Conservation (phyloP, 257 asterid genomes). For the Nicotiana benthamiana region DNA sequence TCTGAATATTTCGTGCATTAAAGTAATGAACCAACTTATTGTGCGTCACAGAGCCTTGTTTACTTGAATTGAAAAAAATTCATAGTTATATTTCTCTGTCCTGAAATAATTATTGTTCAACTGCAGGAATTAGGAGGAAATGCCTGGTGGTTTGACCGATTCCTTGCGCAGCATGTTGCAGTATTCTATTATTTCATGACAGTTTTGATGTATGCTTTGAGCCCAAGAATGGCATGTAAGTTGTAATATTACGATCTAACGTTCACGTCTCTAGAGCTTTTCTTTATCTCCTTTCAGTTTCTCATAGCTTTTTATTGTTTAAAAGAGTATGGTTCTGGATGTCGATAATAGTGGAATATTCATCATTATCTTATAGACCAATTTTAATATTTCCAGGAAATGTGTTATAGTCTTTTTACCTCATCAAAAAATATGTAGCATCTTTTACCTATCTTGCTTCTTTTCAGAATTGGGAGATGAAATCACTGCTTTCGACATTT, state of each 20-base stretch:
- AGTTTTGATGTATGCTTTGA: conserved; percentile 73
- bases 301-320: background rate
- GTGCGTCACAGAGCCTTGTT: background rate
- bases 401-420: no score
- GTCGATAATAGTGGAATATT: background rate
- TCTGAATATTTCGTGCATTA: background rate
- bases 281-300: background rate
- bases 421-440: background rate
- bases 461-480: background rate
- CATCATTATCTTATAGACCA: background rate
- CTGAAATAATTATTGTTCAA: conserved; percentile 8
- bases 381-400: background rate
- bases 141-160: conserved; percentile 95
- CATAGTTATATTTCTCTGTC: conserved; percentile 8
- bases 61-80: background rate
- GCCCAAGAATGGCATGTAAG: conserved; percentile 99
- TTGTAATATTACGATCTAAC: conserved; percentile 11
- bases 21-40: background rate
- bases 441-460: background rate
- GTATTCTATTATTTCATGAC: conserved; percentile 78
- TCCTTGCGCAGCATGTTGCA: conserved; percentile 88
- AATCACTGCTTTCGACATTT: background rate
- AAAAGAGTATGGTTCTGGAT: background rate
- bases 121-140: conserved; percentile 97
- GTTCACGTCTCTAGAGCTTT: background rate